These are phyloP conservation scores for Leucosporidium creatinivorum DNA, from an alignment of 768 basidiomycete species.

Conservation along the genomic window DNA sequence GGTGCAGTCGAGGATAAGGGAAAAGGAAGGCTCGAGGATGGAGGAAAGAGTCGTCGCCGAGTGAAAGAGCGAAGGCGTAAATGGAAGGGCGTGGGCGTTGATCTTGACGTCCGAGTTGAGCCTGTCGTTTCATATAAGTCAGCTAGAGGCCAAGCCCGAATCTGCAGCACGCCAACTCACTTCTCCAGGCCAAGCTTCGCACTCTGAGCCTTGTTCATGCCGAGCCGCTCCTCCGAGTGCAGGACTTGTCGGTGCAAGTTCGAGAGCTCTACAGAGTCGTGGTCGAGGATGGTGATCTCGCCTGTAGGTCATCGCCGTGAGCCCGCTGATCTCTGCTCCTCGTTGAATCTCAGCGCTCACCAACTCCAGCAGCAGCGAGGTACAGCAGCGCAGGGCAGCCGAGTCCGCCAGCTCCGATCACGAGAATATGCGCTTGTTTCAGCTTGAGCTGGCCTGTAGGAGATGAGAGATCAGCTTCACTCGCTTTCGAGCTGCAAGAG, in stretches of 20 bases:
- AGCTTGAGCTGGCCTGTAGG: slow-evolving; percentile 67
- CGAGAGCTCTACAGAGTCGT: slow-evolving; percentile 76
- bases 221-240: slow-evolving; percentile 64
- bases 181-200: slow-evolving; percentile 61
- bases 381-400: slow-evolving; percentile 95
- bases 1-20: slow-evolving; percentile 84
- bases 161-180: slow-evolving; percentile 44
- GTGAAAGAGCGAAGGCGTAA: slow-evolving; percentile 35
- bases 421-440: slow-evolving; percentile 63
- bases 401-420: slow-evolving; percentile 90
- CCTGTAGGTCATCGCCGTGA: slow-evolving; percentile 48
- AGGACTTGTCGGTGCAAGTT: slow-evolving; percentile 93
- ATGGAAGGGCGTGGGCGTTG: slow-evolving; percentile 45
- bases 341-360: slow-evolving; percentile 46
- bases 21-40: slow-evolving; percentile 45
- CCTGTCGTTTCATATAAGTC: slow-evolving; percentile 44
- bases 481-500: accelerated
- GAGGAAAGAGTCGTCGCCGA: slow-evolving; percentile 14
- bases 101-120: slow-evolving; percentile 65
- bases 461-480: background rate
- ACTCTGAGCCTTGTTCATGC: slow-evolving; percentile 71
- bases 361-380: slow-evolving; percentile 83
- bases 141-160: background rate
- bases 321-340: background rate
- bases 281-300: slow-evolving; percentile 75